These are phyloP conservation scores for Fusarium heterosporum DNA, from an alignment of 2,329 filamentous ascomycete genomes.

Conservation along the genomic window DNA sequence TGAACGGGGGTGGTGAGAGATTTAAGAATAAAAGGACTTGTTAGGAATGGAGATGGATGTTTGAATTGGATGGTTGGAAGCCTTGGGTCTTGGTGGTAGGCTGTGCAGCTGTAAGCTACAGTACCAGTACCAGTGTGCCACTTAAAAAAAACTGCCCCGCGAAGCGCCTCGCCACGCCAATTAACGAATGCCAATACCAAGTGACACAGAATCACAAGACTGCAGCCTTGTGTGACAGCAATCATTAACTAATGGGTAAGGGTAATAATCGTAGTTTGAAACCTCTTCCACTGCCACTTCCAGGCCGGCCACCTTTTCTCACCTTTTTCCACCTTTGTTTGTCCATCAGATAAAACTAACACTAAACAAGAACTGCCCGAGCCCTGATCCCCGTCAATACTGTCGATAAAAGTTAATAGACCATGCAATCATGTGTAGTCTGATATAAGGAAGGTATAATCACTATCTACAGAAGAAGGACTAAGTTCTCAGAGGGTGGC, in stretches of 20 bases:
- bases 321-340: slow-evolving; percentile 27
- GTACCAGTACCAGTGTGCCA: slow-evolving; percentile 12
- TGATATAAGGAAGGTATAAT: neutral
- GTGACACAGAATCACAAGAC: slow-evolving; percentile 6
- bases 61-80: slow-evolving; percentile 12
- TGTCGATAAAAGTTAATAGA: neutral
- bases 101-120: slow-evolving; percentile 33
- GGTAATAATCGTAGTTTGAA: slow-evolving; percentile 1
- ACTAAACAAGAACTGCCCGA: slow-evolving; percentile 19
- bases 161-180: slow-evolving; percentile 24
- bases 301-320: too few species aligned
- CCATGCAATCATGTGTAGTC: neutral
- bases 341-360: slow-evolving; percentile 13
- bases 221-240: slow-evolving; percentile 15
- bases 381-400: slow-evolving; percentile 5
- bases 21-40: slow-evolving; percentile 21
- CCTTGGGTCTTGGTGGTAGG: slow-evolving; percentile 16
- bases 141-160: slow-evolving; percentile 29
- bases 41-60: slow-evolving; percentile 9
- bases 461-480: neutral
- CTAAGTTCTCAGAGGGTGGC: neutral
- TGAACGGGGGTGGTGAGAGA: slow-evolving; percentile 26
- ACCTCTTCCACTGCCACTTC: slow-evolving; percentile 25
- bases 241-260: slow-evolving; percentile 4
- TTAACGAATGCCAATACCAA: slow-evolving; percentile 12